These are phyloP conservation scores for Pseudogymnoascus sp. DNA, from an alignment of 2,329 filamentous ascomycete species.

Conservation along the genomic window DNA sequence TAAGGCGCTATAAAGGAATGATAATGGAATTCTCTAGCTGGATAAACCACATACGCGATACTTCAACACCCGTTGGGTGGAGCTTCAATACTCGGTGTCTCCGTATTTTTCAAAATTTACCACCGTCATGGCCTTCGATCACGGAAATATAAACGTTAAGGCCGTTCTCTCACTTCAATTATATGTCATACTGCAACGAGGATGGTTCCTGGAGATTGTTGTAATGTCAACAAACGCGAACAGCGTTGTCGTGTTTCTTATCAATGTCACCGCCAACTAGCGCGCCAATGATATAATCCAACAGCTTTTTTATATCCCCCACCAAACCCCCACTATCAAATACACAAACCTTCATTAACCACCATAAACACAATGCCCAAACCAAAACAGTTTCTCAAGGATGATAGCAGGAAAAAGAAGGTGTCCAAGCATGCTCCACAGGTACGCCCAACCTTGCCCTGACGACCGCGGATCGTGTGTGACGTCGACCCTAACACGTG, in stretches of 20 bases:
- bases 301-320: neutral
- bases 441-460: constrained; percentile 15
- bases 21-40: neutral
- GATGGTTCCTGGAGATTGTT: neutral
- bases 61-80: neutral
- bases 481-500: constrained; percentile 12
- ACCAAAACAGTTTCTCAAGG: constrained; percentile 33
- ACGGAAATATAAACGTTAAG: neutral
- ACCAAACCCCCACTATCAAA: neutral
- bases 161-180: neutral
- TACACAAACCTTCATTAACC: neutral
- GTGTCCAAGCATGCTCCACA: constrained; percentile 25
- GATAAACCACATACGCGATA: neutral
- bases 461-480: neutral
- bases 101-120: neutral
- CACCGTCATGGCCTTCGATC: neutral
- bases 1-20: neutral
- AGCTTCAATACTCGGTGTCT: neutral
- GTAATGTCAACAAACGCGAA: neutral
- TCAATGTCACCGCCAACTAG: neutral
- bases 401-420: constrained; percentile 32
- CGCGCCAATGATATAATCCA: constrained; percentile 7
- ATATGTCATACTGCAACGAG: neutral
- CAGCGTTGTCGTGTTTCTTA: neutral
- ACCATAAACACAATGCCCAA: constrained; percentile 24